Evolutionary conservation across 208 protist genomes (phyloP), one percentile per base, ranked within the genome.

Genomic region (Spironucleus salmonicida): DNA sequence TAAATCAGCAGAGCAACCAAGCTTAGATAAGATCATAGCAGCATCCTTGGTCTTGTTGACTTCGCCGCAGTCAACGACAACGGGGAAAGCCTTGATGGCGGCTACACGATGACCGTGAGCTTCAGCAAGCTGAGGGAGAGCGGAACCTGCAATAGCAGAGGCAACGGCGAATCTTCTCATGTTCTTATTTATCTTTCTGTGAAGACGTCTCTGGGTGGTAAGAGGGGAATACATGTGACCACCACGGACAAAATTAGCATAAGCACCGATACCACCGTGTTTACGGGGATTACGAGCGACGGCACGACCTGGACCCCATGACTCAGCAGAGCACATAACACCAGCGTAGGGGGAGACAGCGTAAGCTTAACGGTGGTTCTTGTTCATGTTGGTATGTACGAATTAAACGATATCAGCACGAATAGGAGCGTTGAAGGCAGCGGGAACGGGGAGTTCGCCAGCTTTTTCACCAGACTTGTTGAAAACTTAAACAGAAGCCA

Each of bases 211-310:
- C 87, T 88, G 97, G 81, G 89, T 89, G 88, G 95, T 59, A 76
- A 92, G 95, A 74, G 95, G 94, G 45, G 89, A 88, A 84, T 95
- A 98, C 93, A 98, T 98, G 82, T 93, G 91, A 87, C 96, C 96
- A 80, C 89, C 89, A 84, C 94, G 89, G 89, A 92, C 96, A 92
- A 97, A 95, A 92, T 99, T 99, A 77, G 93, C 96, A 85, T 96
- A 98, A 71, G 95, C 95, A 90, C 90, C 96, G 85, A 96, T 92
- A 76, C 95, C 95, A 75, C 94, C 95, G 76, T 81, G 77, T 79
- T 98, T 94, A 90, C 96, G 93, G 58, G 96, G 96, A 87, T 98
- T 97, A 96, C 96, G 92, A 58, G 96, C 90, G 40, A 98, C 95
- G 75, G 96, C 96, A 79, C 96, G 88, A 83, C 96, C 96, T 79